phyloP scores from a whole-genome alignment of 2,329 filamentous ascomycete genomes.

The Epichloe hybrida region DNA sequence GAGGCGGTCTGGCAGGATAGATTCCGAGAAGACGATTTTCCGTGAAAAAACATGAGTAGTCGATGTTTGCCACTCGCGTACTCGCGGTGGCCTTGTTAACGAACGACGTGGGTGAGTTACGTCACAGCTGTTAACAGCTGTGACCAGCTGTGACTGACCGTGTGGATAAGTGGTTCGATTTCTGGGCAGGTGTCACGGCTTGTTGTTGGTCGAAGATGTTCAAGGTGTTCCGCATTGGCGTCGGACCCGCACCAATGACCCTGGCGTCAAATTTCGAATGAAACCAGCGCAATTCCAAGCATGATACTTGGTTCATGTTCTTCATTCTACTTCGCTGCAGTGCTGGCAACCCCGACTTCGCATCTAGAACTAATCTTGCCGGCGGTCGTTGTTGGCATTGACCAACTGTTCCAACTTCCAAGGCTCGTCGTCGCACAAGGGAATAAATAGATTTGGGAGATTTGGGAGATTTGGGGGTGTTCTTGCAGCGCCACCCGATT shows the following conservation, averaged over 20 bases:
- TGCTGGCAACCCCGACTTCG: too few relatives aligned
- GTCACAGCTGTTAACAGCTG: too few relatives aligned
- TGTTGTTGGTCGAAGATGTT: too few relatives aligned
- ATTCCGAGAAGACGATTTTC: too few relatives aligned
- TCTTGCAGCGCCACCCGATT: neutral
- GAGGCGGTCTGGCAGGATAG: too few relatives aligned
- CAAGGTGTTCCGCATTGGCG: neutral
- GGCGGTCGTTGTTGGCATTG: neutral
- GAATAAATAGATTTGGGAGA: neutral
- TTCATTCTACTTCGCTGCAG: too few relatives aligned
- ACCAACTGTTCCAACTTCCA: neutral
- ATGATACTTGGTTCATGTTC: neutral
- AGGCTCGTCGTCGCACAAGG: neutral
- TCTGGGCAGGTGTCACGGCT: neutral
- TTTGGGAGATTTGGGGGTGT: neutral
- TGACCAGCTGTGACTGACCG: too few relatives aligned
- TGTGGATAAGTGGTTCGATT: constrained; percentile 3
- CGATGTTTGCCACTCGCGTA: too few relatives aligned
- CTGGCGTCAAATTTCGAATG: neutral
- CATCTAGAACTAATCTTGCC: too few relatives aligned
- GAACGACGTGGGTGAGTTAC: neutral
- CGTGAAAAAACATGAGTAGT: too few relatives aligned
- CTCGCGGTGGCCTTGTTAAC: neutral
- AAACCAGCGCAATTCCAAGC: neutral
- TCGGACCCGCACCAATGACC: neutral